Evolutionary conservation across 164 flowering plant species (phyloP).

Genomic region (Echeveria elegans): DNA sequence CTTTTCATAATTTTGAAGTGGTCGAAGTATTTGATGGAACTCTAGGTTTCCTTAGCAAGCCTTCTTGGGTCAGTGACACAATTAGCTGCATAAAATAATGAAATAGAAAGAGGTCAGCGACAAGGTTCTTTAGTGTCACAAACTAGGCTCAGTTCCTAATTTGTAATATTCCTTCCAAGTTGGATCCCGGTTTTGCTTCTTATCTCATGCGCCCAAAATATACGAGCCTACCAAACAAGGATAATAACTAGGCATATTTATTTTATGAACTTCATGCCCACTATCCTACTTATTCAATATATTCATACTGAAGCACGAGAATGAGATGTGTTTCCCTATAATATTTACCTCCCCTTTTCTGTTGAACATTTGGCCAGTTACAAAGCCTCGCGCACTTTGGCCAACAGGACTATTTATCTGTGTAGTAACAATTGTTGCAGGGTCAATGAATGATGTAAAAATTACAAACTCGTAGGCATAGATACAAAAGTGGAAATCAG

Average conservation of each 20-base stretch:
- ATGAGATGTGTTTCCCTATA: not conserved
- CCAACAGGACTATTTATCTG: constrained; percentile 30
- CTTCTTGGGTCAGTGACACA: constrained; percentile 73
- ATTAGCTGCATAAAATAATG: constrained; percentile 48
- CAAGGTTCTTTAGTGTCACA: not conserved
- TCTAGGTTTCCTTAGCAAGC: constrained; percentile 46
- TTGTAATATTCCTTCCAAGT: not conserved
- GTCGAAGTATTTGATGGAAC: constrained; percentile 16
- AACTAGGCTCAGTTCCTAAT: not conserved
- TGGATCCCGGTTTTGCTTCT: not conserved
- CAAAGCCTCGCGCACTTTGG: constrained; percentile 25
- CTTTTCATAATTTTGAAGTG: constrained; percentile 37
- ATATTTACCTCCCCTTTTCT: constrained; percentile 68
- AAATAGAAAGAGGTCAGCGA: not conserved
- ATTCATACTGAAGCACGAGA: no score
- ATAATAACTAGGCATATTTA: no score
- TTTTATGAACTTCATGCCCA: no score
- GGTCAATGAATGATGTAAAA: not conserved
- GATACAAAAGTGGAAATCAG: not conserved
- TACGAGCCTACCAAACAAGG: not conserved
- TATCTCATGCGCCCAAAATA: not conserved
- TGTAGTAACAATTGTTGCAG: not conserved
- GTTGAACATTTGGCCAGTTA: constrained; percentile 66
- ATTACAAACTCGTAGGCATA: not conserved
- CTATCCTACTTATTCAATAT: no score